These are phyloP conservation scores for Fragaria iinumae DNA, from an alignment of 306 rosid genomes.

Conservation along the genomic window DNA sequence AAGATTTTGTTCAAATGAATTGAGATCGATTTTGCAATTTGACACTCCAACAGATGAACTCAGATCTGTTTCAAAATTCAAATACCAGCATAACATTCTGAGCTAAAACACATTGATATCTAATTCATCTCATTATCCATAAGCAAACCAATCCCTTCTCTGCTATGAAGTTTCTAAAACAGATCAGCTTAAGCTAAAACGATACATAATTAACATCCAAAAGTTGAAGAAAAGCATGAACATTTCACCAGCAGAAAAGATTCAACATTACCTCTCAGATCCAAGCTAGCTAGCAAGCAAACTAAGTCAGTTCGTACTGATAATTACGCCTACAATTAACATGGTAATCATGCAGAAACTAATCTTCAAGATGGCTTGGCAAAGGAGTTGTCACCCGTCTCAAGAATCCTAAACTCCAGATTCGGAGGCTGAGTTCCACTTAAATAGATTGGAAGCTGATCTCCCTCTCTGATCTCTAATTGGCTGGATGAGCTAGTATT, in stretches of 20 bases:
- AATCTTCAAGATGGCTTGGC: constrained; percentile 27
- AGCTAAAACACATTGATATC: background rate
- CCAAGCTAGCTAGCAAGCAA: background rate
- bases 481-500: constrained; percentile 12
- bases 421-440: constrained; percentile 19
- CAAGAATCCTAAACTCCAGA: constrained; percentile 37
- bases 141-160: background rate
- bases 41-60: background rate
- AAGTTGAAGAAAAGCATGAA: background rate
- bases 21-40: background rate
- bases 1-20: background rate
- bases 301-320: background rate
- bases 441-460: background rate
- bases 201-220: background rate
- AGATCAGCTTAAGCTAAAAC: background rate
- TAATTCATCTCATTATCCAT: background rate
- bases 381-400: constrained; percentile 32
- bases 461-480: background rate
- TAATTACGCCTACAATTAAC: constrained; percentile 13
- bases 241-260: background rate
- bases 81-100: background rate
- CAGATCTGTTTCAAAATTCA: constrained; percentile 2
- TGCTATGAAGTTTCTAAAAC: background rate
- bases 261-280: background rate
- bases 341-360: background rate